Conservation (phyloP, 768 basidiomycete species). For the Agrocybe chaxingu region DNA sequence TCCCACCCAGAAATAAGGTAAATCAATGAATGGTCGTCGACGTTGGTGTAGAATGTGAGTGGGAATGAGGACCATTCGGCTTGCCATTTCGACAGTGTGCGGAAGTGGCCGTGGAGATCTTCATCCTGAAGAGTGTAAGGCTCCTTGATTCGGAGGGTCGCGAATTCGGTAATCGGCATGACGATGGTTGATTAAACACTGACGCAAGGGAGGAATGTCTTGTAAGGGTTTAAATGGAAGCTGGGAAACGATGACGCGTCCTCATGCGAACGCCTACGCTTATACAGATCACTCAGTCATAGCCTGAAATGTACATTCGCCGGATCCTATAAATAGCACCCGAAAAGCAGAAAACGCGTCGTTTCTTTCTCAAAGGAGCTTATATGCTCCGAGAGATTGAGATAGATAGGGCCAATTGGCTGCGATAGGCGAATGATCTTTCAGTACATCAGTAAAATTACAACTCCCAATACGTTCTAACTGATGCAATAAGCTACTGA, state of each 20-base stretch:
- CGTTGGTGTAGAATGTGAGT: conserved; percentile 34
- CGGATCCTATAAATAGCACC: no score
- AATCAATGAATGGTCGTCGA: conserved; percentile 18
- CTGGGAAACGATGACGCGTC: conserved; percentile 3
- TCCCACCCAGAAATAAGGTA: conserved; percentile 45
- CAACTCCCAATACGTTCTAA: no score
- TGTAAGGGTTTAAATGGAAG: neutral
- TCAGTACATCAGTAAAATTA: neutral
- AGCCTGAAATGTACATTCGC: no score
- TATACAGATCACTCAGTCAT: no score
- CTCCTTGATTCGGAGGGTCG: conserved; percentile 30
- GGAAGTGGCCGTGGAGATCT: conserved; percentile 26
- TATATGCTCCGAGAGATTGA: conserved; percentile 39
- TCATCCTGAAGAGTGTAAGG: conserved; percentile 26
- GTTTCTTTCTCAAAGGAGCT: neutral
- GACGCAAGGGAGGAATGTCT: neutral
- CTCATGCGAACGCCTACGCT: neutral
- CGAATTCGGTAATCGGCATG: conserved; percentile 46
- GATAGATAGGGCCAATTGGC: conserved; percentile 50
- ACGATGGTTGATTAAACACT: neutral
- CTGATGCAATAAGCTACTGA: no score
- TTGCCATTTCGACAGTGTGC: conserved; percentile 30
- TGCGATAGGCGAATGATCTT: conserved; percentile 16
- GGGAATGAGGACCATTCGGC: conserved; percentile 38
- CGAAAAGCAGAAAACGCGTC: no score